These are phyloP conservation scores for Aspergillus puulaauensis DNA, from an alignment of 2,329 filamentous ascomycete species.

Conservation along the genomic window DNA sequence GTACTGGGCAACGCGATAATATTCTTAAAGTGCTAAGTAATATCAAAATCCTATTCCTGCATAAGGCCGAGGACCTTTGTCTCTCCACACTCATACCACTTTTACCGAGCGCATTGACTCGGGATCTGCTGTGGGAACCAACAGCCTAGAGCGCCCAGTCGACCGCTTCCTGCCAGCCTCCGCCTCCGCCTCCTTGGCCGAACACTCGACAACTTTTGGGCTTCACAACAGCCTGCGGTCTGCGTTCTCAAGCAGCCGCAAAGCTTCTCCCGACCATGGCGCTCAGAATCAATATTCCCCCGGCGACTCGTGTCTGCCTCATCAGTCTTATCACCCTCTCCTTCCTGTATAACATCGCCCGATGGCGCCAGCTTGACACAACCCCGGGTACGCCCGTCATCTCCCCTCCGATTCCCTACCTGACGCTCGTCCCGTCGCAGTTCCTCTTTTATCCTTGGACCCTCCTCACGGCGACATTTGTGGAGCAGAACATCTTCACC, in stretches of 20 bases:
- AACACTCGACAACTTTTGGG: conserved; percentile 8
- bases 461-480: conserved; percentile 77
- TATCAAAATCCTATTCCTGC: no score
- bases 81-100: background rate
- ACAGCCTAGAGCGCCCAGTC: background rate
- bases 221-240: conserved; percentile 22
- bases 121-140: background rate
- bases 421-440: conserved; percentile 79
- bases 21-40: no score
- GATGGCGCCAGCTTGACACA: conserved; percentile 68
- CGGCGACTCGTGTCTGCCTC: conserved; percentile 81
- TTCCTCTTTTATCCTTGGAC: conserved; percentile 93
- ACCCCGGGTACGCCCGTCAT: conserved; percentile 37
- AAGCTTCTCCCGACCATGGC: conserved; percentile 55
- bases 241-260: conserved; percentile 21
- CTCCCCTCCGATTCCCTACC: conserved; percentile 74
- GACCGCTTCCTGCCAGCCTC: conserved; percentile 7
- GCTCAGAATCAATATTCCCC: conserved; percentile 85
- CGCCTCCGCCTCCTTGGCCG: conserved; percentile 2
- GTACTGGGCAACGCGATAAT: no score
- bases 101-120: background rate
- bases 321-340: conserved; percentile 74
- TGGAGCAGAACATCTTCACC: conserved; percentile 91
- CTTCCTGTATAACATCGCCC: conserved; percentile 68
- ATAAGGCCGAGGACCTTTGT: background rate